These are phyloP conservation scores for Debaryomycetaceae sp. DNA, from an alignment of 1,139 yeast genomes.

Conservation along the genomic window DNA sequence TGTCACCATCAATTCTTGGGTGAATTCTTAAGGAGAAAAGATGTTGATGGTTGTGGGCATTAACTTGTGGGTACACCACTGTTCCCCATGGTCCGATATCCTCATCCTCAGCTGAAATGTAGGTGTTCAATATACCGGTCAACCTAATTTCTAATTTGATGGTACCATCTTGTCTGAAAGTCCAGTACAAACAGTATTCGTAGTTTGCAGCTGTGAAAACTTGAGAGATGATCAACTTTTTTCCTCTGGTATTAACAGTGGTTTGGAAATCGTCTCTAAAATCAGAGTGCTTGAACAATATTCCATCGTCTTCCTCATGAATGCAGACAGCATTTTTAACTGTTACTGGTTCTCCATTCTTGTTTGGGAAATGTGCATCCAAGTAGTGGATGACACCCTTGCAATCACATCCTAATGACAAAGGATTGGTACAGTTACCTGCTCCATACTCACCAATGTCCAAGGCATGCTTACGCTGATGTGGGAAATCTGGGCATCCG, in stretches of 20 bases:
- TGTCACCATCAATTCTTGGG: constrained; percentile 78
- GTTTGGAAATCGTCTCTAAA: constrained; percentile 79
- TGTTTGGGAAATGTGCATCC: constrained; percentile 69
- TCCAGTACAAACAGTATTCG: constrained; percentile 82
- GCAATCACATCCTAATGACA: constrained; percentile 78
- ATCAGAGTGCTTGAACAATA: constrained; percentile 77
- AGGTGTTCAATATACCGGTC: constrained; percentile 79
- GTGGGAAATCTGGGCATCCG: constrained; percentile 76
- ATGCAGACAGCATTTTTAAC: constrained; percentile 76
- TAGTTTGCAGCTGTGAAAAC: constrained; percentile 84
- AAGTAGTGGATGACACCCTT: constrained; percentile 79
- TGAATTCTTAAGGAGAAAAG: constrained; percentile 75
- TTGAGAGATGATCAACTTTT: constrained; percentile 69
- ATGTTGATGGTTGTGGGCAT: constrained; percentile 86
- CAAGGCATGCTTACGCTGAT: constrained; percentile 80
- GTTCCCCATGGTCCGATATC: constrained; percentile 76
- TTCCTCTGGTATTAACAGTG: constrained; percentile 70
- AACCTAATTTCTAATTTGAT: constrained; percentile 74
- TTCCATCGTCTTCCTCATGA: constrained; percentile 82
- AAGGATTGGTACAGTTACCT: constrained; percentile 78
- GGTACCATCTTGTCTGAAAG: constrained; percentile 78
- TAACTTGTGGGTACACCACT: constrained; percentile 72
- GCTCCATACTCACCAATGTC: constrained; percentile 89
- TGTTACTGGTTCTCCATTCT: constrained; percentile 64
- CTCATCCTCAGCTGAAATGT: constrained; percentile 59